Evolutionary conservation across 768 basidiomycete species (phyloP).

Genomic region (Tephrocybe sp.): DNA sequence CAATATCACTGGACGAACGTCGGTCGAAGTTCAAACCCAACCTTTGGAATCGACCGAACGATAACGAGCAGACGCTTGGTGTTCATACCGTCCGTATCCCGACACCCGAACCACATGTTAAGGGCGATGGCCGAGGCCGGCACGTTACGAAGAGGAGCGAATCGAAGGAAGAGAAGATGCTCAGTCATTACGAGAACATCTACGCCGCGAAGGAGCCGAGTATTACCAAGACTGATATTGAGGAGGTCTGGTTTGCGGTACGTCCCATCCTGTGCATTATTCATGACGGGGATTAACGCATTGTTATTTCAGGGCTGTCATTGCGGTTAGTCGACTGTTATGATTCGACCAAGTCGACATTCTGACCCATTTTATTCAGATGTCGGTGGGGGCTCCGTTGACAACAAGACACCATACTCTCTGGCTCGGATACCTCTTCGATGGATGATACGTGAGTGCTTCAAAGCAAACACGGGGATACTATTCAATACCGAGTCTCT

Average conservation of each 20-base stretch:
- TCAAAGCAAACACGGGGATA: conserved; percentile 56
- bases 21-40: conserved; percentile 61
- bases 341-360: background rate
- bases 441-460: conserved; percentile 74
- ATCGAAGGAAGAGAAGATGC: conserved; percentile 21
- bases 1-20: conserved; percentile 62
- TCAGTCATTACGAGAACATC: conserved; percentile 31
- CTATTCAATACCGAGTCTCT: conserved; percentile 54
- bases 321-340: conserved; percentile 28
- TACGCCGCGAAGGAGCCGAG: conserved; percentile 25
- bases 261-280: conserved; percentile 9
- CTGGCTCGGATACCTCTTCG: conserved; percentile 56
- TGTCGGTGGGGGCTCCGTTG: conserved; percentile 58
- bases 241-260: conserved; percentile 71
- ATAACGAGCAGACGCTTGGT: conserved; percentile 27
- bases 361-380: conserved; percentile 28
- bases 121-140: too few relatives aligned
- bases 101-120: background rate
- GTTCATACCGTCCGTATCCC: conserved; percentile 7
- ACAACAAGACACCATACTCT: conserved; percentile 37
- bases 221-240: conserved; percentile 35
- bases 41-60: conserved; percentile 43
- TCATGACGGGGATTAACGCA: background rate
- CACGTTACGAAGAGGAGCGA: background rate
- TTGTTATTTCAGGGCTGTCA: conserved; percentile 40